Percentiles rank a stretch among this genome's conserved stretches.
Evolutionary conservation across 164 flowering plant genomes (phyloP).

Genomic region (Dillenia suffruticosa): DNA sequence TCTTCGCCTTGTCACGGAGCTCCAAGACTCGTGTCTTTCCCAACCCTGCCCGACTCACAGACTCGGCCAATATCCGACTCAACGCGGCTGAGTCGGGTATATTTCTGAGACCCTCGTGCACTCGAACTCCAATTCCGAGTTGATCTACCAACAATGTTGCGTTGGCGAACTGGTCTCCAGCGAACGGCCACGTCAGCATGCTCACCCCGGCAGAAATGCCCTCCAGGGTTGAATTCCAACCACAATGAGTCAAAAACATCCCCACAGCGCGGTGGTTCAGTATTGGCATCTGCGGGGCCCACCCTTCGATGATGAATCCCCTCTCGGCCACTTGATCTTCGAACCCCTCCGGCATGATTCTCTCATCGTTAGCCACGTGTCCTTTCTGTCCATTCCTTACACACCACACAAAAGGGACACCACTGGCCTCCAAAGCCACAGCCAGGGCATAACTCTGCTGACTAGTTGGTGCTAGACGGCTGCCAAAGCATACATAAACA

Average conservation of each 20-base stretch:
- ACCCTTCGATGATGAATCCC: constrained; percentile 28
- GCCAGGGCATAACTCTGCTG: constrained; percentile 24
- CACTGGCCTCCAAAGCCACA: constrained; percentile 25
- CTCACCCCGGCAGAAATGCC: constrained; percentile 30
- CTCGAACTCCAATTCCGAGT: constrained; percentile 11
- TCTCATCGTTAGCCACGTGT: constrained; percentile 7
- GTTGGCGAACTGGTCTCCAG: constrained; percentile 21
- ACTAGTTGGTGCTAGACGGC: constrained; percentile 12
- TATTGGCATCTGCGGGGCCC: constrained; percentile 34
- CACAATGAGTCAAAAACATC: constrained; percentile 37
- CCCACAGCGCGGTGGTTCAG: constrained; percentile 27
- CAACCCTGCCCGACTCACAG: constrained; percentile 2
- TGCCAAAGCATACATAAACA: constrained; percentile 44
- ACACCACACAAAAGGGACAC: constrained; percentile 27
- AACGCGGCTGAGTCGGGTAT: constrained; percentile 14
- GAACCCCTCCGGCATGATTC: constrained; percentile 15
- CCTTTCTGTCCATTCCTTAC: constrained; percentile 7
- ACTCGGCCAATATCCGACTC: constrained; percentile 18
- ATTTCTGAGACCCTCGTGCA: constrained; percentile 6
- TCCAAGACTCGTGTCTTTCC: constrained; percentile 11
- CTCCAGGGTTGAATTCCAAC: constrained; percentile 44
- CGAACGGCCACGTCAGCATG: constrained; percentile 26
- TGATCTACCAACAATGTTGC: constrained; percentile 20
- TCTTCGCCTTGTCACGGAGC: constrained; percentile 3
- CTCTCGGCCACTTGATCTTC: constrained; percentile 23